Base-by-base conservation (phyloP, 1,284 basidiomycete genomes). In the Ustilago sp. region DNA sequence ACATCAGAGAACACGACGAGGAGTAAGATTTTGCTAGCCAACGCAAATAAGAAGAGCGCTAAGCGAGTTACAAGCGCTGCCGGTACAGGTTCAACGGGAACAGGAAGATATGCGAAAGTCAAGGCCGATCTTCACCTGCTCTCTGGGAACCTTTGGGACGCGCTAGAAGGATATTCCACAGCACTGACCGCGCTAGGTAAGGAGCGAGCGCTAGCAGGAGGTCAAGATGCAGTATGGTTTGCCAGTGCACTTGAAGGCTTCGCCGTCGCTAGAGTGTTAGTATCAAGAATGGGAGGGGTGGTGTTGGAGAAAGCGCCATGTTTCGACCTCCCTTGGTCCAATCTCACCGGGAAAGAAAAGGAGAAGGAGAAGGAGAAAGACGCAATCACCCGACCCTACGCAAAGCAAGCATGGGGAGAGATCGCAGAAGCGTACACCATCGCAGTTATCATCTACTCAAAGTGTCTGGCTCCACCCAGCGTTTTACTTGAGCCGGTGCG, bases 201-300 rank as follows among this genome's bases (percentile, higher is more conserved):
- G 43, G 84, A 86, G 53, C 64, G 81, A 9, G 83, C 83, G 15
- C 53, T 86, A n/a, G 84, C 84, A 2, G 84, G 84, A 13, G 84
- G 84, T 13, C 81, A 82, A 54, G 83, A 86, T 45, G 83, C 84
- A 1, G 83, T 84, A 4, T 86, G 84, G 84, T 85, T 83, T 51
- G 84, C 84, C 0, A 74, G 75, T 38, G 84, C 81, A 6, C 70
- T 86, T 19, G 84, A 86, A 65, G 84, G 84, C 47, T 85, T 83
- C 65, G 79, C 81, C n/a, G 82, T 85, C 4, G 63, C 83, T 2
- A 60, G 83, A 7, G 73, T 77, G 41, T 68, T 86, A 2, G 69
- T 81, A 1, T 78, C 74, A 13, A 72, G 84, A 3, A 80, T 84
- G 74, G 83, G 84, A 19, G 82, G 82, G 15, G 57, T 63, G 1